These are phyloP conservation scores for Amphicarpaea edgeworthii DNA, from an alignment of 306 rosid genomes.

Conservation along the genomic window DNA sequence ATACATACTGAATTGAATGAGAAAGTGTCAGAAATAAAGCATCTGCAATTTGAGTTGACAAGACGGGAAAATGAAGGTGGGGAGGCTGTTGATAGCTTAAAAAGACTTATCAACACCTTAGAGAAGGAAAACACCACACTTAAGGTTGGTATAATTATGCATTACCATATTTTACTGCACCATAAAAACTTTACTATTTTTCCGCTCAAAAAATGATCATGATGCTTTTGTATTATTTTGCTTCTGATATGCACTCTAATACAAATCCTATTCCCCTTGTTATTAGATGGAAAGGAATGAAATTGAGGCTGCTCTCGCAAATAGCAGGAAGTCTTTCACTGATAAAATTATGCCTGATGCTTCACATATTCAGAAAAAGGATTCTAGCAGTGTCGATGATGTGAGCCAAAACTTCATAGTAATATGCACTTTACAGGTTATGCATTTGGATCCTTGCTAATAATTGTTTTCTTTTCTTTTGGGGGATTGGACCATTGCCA, in stretches of 20 bases:
- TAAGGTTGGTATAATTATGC: constrained; percentile 59
- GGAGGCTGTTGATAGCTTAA: constrained; percentile 56
- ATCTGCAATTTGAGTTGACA: constrained; percentile 66
- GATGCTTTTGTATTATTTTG: constrained; percentile 2
- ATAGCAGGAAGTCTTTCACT: constrained; percentile 48
- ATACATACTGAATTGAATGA: constrained; percentile 64
- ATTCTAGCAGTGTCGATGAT: constrained; percentile 51
- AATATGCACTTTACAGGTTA: background rate
- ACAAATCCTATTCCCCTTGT: constrained; percentile 1
- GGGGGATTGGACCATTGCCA: constrained; percentile 6
- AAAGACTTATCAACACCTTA: constrained; percentile 60
- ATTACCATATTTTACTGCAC: constrained; percentile 13
- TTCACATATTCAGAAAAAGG: constrained; percentile 49
- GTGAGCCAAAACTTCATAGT: constrained; percentile 47
- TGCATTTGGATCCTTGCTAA: constrained; percentile 7
- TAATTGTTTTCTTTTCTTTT: constrained; percentile 7
- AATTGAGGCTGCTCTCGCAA: constrained; percentile 65
- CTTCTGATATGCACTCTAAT: constrained; percentile 23
- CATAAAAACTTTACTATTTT: background rate
- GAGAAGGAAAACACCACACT: constrained; percentile 74
- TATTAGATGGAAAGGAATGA: constrained; percentile 72
- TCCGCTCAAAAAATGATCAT: background rate
- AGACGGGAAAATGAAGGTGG: constrained; percentile 51
- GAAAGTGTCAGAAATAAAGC: constrained; percentile 60
- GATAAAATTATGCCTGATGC: constrained; percentile 47